Conservation (phyloP, 768 basidiomycete species). For the Tricholomella constricta region DNA sequence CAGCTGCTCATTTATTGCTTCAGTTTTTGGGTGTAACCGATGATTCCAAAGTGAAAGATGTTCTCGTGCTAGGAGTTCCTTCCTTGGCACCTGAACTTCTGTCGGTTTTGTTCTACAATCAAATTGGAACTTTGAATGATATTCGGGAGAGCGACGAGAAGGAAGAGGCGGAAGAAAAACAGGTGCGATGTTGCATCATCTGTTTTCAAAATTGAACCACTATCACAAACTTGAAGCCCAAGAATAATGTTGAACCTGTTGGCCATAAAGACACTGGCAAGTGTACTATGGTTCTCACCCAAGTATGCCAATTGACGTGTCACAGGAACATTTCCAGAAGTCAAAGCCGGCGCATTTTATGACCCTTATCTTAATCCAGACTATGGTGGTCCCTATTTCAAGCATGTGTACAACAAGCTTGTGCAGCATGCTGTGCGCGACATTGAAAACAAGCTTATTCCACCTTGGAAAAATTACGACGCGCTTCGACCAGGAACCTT, state of each 20-base stretch:
- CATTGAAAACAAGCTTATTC: neutral
- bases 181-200: too few relatives aligned
- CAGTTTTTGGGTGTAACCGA: conserved; percentile 3
- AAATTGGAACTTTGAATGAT: conserved; percentile 9
- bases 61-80: conserved; percentile 9
- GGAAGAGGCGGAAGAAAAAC: neutral
- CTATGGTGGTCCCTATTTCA: conserved; percentile 51
- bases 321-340: too few relatives aligned
- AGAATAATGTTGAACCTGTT: too few relatives aligned
- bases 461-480: neutral
- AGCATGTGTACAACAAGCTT: conserved; percentile 24
- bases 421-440: neutral
- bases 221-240: too few relatives aligned
- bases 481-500: too few relatives aligned
- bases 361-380: conserved; percentile 29
- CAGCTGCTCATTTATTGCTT: too few relatives aligned
- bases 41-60: conserved; percentile 8
- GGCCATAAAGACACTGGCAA: too few relatives aligned
- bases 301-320: too few relatives aligned
- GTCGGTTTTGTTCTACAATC: conserved; percentile 4
- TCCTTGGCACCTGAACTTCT: conserved; percentile 2
- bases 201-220: too few relatives aligned
- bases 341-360: conserved; percentile 6
- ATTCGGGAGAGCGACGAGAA: neutral
- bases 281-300: neutral